Base-by-base conservation (phyloP, 805 yeast genomes). In the Ogataea philodendri region DNA sequence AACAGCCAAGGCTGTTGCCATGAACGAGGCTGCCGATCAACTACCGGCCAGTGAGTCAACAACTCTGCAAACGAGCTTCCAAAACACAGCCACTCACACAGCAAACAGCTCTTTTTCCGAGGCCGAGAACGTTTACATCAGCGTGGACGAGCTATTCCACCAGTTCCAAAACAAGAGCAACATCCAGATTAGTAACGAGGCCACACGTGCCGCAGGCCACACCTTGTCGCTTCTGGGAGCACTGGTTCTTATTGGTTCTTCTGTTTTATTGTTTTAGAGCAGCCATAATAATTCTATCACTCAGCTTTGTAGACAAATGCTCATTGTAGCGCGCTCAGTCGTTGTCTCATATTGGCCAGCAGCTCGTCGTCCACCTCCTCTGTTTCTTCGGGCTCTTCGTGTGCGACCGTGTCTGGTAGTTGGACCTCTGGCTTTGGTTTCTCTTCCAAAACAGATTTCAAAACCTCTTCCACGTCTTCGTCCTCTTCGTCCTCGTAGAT, bases 301-400 rank as follows among this genome's bases (percentile, higher is more conserved):
- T n/a, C n/a, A n/a, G n/a, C n/a, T n/a, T n/a, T n/a, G n/a, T n/a
- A n/a, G n/a, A n/a, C n/a, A n/a, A n/a, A n/a, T n/a, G n/a, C n/a
- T n/a, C n/a, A 73, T 55, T 90, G 97, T 42, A 90, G 63, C 0
- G 96, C 97, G 51, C 71, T 79, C 30, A 90, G 69, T 41, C 97
- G 69, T 55, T 89, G 90, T 49, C 95, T 73, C 97, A 93, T 90
- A 48, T 82, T 88, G 46, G 76, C 76, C 36, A 90, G 65, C 52
- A 85, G 76, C 41, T 76, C 81, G 44, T 79, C 83, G 41, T 87
- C 90, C 24, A 81, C 89, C 13, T 72, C 84, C 31, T 63, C 80
- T 10, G 32, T 33, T 15, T 51, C 51, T 29, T 45, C 54, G 3
- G 51, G 55, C 26, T 24, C 31, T 10, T 24, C 34, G 15, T 55